Evolutionary conservation across 352 stramenopile species (phyloP).

Genomic region (Globisporangium nagaii): DNA sequence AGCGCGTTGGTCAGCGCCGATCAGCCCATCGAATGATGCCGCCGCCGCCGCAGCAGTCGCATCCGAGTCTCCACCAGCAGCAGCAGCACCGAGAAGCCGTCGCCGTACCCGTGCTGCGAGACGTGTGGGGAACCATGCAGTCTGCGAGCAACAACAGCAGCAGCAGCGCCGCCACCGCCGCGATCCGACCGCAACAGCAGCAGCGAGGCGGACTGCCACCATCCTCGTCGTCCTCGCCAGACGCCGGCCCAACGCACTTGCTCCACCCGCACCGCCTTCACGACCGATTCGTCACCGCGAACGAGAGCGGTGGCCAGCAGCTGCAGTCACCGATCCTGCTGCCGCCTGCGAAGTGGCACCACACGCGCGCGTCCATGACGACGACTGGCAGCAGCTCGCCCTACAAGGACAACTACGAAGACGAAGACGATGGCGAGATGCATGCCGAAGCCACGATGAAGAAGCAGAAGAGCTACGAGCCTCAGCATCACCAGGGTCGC

Average conservation of each 20-base stretch:
- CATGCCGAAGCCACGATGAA: not conserved
- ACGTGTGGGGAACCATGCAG: not conserved
- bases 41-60: not conserved
- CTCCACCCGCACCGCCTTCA: not conserved
- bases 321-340: not conserved
- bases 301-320: not conserved
- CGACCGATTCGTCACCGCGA: not conserved
- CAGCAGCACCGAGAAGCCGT: not conserved
- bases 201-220: not conserved
- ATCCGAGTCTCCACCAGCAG: not conserved
- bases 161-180: not conserved
- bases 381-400: not conserved
- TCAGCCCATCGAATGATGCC: too few species aligned
- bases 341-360: not conserved
- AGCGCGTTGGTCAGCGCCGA: not conserved
- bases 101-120: not conserved
- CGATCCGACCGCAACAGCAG: not conserved
- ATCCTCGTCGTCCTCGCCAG: not conserved
- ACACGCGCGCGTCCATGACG: not conserved
- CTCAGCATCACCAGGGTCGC: not conserved
- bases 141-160: not conserved
- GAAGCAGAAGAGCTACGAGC: not conserved
- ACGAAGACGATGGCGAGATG: not conserved
- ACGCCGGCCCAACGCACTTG: not conserved
- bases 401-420: slow-evolving; percentile 7